phyloP scores from a whole-genome alignment of 2,329 filamentous ascomycete genomes.

The Trematosphaeria pertusa region DNA sequence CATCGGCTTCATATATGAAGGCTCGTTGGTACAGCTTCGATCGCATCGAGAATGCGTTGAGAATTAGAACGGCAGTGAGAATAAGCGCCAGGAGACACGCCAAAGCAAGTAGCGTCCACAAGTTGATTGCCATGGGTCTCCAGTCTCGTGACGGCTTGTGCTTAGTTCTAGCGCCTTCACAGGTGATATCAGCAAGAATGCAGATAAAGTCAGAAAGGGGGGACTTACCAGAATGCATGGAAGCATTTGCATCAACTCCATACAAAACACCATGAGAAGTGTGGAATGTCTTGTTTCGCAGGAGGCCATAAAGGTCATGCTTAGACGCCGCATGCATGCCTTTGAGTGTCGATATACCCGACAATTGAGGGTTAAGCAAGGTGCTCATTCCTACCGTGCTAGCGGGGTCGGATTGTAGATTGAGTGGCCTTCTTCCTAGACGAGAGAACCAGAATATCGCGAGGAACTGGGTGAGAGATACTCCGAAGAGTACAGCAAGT shows the following conservation, averaged over 20 bases:
- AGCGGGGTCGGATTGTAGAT: constrained; percentile 22
- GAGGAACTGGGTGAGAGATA: constrained; percentile 16
- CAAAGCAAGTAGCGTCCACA: constrained; percentile 17
- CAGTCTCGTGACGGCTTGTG: constrained; percentile 12
- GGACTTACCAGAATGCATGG: constrained; percentile 6
- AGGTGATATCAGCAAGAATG: background rate
- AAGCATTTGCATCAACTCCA: background rate
- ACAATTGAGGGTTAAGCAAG: constrained; percentile 8
- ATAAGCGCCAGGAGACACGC: constrained; percentile 11
- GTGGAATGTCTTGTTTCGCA: constrained; percentile 17
- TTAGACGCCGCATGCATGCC: constrained; percentile 13
- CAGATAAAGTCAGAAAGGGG: background rate
- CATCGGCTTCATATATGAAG: constrained; percentile 24
- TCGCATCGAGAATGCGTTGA: constrained; percentile 16
- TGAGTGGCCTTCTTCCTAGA: constrained; percentile 17
- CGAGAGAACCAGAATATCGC: constrained; percentile 20
- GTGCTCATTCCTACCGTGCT: constrained; percentile 21
- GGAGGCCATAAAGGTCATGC: constrained; percentile 2
- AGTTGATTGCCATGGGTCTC: constrained; percentile 17
- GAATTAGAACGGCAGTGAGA: constrained; percentile 13
- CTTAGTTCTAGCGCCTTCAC: background rate
- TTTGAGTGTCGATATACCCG: constrained; percentile 9
- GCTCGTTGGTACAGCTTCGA: constrained; percentile 25
- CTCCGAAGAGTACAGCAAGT: constrained; percentile 19
- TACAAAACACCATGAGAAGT: constrained; percentile 9